Evolutionary conservation across 306 rosid genomes (phyloP).

Genomic region (Cajanus cajan): DNA sequence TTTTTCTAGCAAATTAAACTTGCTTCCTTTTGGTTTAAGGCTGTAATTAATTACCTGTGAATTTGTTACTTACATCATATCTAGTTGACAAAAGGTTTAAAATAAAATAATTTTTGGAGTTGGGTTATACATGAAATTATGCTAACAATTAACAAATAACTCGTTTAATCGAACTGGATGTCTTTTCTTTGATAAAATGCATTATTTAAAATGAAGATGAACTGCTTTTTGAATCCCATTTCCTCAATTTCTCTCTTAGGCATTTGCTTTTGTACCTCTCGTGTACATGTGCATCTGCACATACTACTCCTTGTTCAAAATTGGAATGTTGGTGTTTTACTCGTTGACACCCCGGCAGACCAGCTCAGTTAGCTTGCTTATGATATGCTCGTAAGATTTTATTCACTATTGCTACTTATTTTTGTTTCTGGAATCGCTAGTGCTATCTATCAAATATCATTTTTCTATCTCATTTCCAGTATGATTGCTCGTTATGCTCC

Average conservation of each 20-base stretch:
- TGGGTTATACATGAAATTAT: slow-evolving; percentile 27
- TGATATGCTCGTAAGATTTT: slow-evolving; percentile 97
- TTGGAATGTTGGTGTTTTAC: slow-evolving; percentile 89
- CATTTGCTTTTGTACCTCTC: slow-evolving; percentile 86
- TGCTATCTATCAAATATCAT: slow-evolving; percentile 21
- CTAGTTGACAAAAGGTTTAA: not conserved
- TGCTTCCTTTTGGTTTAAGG: not conserved
- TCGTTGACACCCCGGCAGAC: slow-evolving; percentile 93
- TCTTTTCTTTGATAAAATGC: slow-evolving; percentile 20
- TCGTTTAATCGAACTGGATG: not conserved
- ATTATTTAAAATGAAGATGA: slow-evolving; percentile 19
- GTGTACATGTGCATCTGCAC: slow-evolving; percentile 99
- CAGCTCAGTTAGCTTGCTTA: slow-evolving; percentile 92
- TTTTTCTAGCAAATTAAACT: not conserved
- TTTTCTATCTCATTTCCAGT: slow-evolving; percentile 43
- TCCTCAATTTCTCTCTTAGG: slow-evolving; percentile 55
- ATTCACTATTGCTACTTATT: not conserved
- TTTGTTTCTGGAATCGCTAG: not conserved
- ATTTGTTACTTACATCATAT: not conserved
- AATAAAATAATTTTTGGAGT: slow-evolving; percentile 11
- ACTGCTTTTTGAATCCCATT: slow-evolving; percentile 31
- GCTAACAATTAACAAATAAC: slow-evolving; percentile 7
- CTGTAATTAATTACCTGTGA: slow-evolving; percentile 2
- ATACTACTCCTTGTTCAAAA: slow-evolving; percentile 89
- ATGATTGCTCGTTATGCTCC: slow-evolving; percentile 99